Conservation (phyloP, 2,329 filamentous ascomycete genomes). For the Pseudocercospora crystallina region DNA sequence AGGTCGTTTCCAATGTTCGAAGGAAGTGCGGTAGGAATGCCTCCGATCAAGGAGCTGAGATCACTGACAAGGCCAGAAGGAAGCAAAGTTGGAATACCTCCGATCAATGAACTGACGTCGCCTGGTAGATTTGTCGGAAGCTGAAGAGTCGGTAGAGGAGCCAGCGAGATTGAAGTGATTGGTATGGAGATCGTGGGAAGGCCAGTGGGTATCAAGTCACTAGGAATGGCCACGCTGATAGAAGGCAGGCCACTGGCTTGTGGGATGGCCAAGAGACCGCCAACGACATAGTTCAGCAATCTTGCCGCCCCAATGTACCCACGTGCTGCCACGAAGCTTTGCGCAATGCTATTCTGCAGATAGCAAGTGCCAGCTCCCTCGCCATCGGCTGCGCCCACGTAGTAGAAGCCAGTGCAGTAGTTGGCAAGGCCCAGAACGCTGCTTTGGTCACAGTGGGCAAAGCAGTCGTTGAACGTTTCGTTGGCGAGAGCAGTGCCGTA, state of each 20-base stretch:
- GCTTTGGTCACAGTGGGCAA: constrained; percentile 21
- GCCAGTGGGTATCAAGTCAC: constrained; percentile 6
- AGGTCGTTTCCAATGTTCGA: constrained; percentile 1
- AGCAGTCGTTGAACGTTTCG: constrained; percentile 27
- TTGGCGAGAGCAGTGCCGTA: constrained; percentile 15
- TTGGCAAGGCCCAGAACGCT: constrained; percentile 17
- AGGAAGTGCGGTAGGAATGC: not conserved
- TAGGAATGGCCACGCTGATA: constrained; percentile 8
- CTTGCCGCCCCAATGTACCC: constrained; percentile 22
- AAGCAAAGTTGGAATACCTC: not conserved
- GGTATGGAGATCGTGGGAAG: constrained; percentile 10
- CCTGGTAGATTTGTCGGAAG: constrained; percentile 1
- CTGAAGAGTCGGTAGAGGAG: constrained; percentile 5
- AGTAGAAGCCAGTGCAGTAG: constrained; percentile 28
- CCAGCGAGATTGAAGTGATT: constrained; percentile 5
- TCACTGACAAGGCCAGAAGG: constrained; percentile 1
- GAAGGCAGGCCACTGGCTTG: not conserved
- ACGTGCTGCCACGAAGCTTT: constrained; percentile 13
- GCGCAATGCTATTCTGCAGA: constrained; percentile 21
- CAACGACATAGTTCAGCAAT: constrained; percentile 23
- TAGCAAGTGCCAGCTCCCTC: constrained; percentile 25
- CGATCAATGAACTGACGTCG: not conserved
- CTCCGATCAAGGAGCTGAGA: not conserved
- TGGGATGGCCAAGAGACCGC: constrained; percentile 7
- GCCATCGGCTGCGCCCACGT: constrained; percentile 18